Conservation (phyloP, 768 basidiomycete species). For the Suillus subalutaceus region DNA sequence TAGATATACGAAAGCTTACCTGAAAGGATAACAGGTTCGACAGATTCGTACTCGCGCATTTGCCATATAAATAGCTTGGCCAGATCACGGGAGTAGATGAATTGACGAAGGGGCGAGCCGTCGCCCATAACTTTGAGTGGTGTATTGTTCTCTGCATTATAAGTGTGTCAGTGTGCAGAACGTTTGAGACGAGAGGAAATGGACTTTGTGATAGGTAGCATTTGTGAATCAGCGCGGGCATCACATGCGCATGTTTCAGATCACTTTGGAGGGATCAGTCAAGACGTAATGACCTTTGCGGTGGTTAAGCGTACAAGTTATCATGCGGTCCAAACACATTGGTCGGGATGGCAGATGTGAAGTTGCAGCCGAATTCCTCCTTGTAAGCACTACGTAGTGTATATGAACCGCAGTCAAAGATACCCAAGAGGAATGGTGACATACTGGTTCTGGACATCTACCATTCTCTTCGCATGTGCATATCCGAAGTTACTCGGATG, state of each 20-base stretch:
- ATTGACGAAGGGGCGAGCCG: slow-evolving; percentile 93
- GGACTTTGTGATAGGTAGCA: slow-evolving; percentile 89
- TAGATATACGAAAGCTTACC: slow-evolving; percentile 44
- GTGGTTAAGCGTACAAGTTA: slow-evolving; percentile 68
- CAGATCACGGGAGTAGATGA: slow-evolving; percentile 95
- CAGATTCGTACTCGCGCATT: slow-evolving; percentile 86
- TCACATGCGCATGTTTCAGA: slow-evolving; percentile 90
- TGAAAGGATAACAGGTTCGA: slow-evolving; percentile 92
- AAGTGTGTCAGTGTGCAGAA: not conserved
- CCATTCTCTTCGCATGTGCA: slow-evolving; percentile 93
- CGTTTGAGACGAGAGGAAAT: slow-evolving; percentile 6
- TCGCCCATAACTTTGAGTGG: slow-evolving; percentile 89
- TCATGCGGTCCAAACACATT: slow-evolving; percentile 96
- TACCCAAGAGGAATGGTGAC: slow-evolving; percentile 23
- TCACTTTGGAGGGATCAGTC: slow-evolving; percentile 53
- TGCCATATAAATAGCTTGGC: slow-evolving; percentile 96
- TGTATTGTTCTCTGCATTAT: slow-evolving; percentile 66
- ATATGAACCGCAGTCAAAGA: slow-evolving; percentile 8
- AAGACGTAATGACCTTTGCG: not conserved
- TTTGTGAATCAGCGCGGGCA: slow-evolving; percentile 92
- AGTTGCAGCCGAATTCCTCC: slow-evolving; percentile 92
- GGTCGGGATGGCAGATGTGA: slow-evolving; percentile 96
- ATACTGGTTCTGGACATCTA: slow-evolving; percentile 94
- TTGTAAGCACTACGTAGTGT: slow-evolving; percentile 76
- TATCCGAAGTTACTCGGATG: slow-evolving; percentile 97